Evolutionary conservation across 2,329 filamentous ascomycete species (phyloP), one percentile per base, ranked within the genome.

Genomic region (Eutypella sp.): DNA sequence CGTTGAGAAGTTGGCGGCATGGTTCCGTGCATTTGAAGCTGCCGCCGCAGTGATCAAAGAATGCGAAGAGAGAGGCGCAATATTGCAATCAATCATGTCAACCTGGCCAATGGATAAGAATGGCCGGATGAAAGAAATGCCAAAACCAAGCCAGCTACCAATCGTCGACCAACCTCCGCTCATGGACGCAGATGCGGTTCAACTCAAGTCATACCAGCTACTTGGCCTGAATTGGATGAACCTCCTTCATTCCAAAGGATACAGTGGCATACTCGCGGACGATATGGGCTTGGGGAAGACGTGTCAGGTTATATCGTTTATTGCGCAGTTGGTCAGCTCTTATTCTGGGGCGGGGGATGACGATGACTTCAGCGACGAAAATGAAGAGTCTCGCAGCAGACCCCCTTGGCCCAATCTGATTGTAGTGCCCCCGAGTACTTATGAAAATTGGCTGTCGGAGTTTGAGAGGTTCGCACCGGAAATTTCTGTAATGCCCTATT

Each of bases 261-360:
- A 95, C 42, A 92, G 89, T 39, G 92, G 90, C 51, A 97, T 99
- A 46, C 74, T 99, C 16, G 93, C 93, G 2, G 93, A 99, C 62
- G 93, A 99, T 62, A 99, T 99, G 93, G 93, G 88, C 42, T 73
- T 92, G 34, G 93, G 93, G 39, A 99, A 99, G 73, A 99, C 93
- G 0, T 96, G 90, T 57, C 92, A 99, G 60, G 89, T 97, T 50
- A 96, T 99, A 55, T 84, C 89, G 0, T 89, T 99, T 58, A 76
- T 99, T 39, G 87, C 89, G 15, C 85, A 96, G 57, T 73, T 99
- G 22, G 82, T 87, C 15, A 82, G 90, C 59, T 79, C 79, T 24
- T 81, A 74, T 48, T 19, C 19, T n/a, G n/a, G n/a, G n/a, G 19
- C 2, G 2, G 19, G 19, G 11, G 36, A 39, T 15, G 20, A 24